A percentile compares a stretch with the other conserved stretches of the same genome.
phyloP scores from a whole-genome alignment of 306 rosid species.

The Medicago arabica region DNA sequence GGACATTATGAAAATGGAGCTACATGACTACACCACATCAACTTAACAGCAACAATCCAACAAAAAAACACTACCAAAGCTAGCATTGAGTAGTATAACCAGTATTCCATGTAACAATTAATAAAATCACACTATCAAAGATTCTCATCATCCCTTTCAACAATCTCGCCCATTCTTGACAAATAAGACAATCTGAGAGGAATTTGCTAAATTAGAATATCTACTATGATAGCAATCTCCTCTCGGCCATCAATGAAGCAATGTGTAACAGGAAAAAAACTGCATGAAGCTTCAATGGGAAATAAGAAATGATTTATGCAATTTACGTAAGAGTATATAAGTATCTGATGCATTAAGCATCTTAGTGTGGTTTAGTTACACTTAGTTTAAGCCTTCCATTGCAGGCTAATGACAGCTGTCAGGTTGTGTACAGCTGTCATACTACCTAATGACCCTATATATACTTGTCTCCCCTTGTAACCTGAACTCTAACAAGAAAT shows the following conservation, averaged over 20 bases:
- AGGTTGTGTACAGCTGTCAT: no score
- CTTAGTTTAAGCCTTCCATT: no score
- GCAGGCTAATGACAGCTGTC: no score
- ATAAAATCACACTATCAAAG: slow-evolving; percentile 14
- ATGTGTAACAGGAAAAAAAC: slow-evolving; percentile 29
- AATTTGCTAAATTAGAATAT: slow-evolving; percentile 11
- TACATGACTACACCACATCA: slow-evolving; percentile 21
- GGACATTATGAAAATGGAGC: slow-evolving; percentile 32
- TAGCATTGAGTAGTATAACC: slow-evolving; percentile 17
- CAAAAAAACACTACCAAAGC: not conserved
- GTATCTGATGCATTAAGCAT: no score
- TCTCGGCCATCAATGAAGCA: slow-evolving; percentile 18
- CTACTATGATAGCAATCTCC: slow-evolving; percentile 24
- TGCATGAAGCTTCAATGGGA: slow-evolving; percentile 25
- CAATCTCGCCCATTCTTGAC: slow-evolving; percentile 22
- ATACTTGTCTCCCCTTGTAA: no score
- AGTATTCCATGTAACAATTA: slow-evolving; percentile 17
- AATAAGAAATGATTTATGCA: slow-evolving; percentile 12
- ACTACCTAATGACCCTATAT: no score
- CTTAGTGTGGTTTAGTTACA: no score
- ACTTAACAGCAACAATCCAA: not conserved
- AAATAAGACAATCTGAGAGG: slow-evolving; percentile 22
- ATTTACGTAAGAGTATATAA: no score
- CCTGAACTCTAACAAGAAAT: no score
- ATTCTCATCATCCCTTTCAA: not conserved